phyloP scores from a whole-genome alignment of 1,284 basidiomycete species.

The Abortiporus biennis region DNA sequence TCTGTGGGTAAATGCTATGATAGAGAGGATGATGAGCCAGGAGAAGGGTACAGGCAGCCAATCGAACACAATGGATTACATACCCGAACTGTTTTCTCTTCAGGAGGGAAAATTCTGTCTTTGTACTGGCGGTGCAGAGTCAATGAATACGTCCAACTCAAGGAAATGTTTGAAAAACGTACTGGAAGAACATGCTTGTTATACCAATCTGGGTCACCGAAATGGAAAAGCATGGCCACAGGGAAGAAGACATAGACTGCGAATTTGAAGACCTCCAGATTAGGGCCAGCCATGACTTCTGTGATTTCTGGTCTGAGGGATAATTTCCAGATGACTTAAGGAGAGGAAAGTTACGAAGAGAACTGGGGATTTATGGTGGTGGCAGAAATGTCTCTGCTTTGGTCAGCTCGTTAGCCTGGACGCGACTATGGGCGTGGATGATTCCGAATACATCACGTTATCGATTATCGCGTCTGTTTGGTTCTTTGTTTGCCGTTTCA shows the following conservation, averaged over 20 bases:
- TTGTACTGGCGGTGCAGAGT: too few species aligned
- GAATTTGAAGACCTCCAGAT: slow-evolving; percentile 88
- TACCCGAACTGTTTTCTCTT: slow-evolving; percentile 51
- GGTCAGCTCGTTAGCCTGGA: too few species aligned
- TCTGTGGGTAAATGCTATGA: slow-evolving; percentile 57
- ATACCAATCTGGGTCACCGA: slow-evolving; percentile 90
- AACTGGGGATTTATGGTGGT: too few species aligned
- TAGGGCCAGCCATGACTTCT: slow-evolving; percentile 21
- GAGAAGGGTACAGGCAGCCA: not conserved
- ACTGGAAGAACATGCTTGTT: slow-evolving; percentile 75
- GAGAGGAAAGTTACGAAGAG: too few species aligned
- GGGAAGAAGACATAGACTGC: slow-evolving; percentile 87
- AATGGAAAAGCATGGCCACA: slow-evolving; percentile 78
- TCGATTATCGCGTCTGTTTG: too few species aligned
- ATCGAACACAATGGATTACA: too few species aligned
- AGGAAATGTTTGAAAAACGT: slow-evolving; percentile 23
- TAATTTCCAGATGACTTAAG: too few species aligned
- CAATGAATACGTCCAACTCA: not conserved
- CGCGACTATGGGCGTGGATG: too few species aligned
- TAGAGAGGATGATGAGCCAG: not conserved
- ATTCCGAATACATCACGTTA: too few species aligned
- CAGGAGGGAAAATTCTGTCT: slow-evolving; percentile 61
- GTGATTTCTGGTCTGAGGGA: not conserved
- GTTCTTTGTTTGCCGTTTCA: too few species aligned
- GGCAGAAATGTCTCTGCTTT: too few species aligned